Conservation (phyloP, 441 rosid genomes). For the Gossypium aridum region DNA sequence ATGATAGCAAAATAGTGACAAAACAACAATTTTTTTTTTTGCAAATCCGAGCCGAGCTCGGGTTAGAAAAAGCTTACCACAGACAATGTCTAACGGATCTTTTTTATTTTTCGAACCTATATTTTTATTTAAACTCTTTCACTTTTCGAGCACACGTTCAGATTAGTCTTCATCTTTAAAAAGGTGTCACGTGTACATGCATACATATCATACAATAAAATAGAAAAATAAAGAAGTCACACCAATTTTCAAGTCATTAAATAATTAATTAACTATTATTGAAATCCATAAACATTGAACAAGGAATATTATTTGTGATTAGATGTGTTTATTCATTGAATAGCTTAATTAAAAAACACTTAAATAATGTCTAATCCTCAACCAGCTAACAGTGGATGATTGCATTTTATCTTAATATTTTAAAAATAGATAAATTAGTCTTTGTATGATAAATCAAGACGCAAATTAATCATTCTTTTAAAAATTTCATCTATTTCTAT, state of each 20-base stretch:
- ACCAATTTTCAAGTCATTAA: neutral
- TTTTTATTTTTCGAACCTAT: too few species aligned
- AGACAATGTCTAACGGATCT: accelerated
- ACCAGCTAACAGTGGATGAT: neutral
- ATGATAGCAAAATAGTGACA: too few species aligned
- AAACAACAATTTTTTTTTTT: too few species aligned
- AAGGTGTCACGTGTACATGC: neutral
- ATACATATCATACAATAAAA: neutral
- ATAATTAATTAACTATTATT: neutral
- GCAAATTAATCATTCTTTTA: too few species aligned
- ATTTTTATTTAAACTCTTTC: too few species aligned
- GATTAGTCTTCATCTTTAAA: too few species aligned
- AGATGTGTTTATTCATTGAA: neutral
- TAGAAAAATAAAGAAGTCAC: too few species aligned
- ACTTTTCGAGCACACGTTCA: too few species aligned
- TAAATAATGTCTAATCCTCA: neutral
- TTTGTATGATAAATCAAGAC: neutral
- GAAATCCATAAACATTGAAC: neutral
- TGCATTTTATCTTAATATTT: too few species aligned
- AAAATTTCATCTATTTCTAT: too few species aligned
- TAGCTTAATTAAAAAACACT: neutral
- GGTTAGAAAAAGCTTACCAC: accelerated
- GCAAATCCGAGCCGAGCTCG: too few species aligned
- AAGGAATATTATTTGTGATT: neutral
- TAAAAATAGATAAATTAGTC: too few species aligned